Percentiles rank a stretch among this genome's conserved stretches.
Conservation (phyloP, 106 monocot species). For the Hemerocallis citrina region DNA sequence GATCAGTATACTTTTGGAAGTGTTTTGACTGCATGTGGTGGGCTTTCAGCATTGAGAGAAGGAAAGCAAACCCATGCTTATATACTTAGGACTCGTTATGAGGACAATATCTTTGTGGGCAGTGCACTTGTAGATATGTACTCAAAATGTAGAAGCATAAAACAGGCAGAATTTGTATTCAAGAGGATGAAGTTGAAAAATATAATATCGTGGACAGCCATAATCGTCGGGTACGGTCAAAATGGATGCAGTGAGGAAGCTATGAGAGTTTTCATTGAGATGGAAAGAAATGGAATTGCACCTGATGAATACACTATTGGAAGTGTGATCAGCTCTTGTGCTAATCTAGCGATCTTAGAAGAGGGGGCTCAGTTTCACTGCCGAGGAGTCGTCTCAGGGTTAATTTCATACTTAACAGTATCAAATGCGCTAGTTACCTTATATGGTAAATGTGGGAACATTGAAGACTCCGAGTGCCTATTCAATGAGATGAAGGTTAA, state of each 20-base stretch:
- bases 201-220: constrained; percentile 75
- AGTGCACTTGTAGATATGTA: constrained; percentile 86
- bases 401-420: constrained; percentile 49
- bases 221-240: constrained; percentile 76
- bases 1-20: constrained; percentile 86
- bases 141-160: constrained; percentile 57
- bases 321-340: constrained; percentile 82
- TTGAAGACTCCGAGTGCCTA: constrained; percentile 51
- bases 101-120: constrained; percentile 59
- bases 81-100: constrained; percentile 37
- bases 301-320: constrained; percentile 79
- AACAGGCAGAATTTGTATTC: constrained; percentile 40
- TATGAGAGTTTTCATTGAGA: constrained; percentile 38
- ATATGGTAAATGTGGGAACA: constrained; percentile 68
- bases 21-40: constrained; percentile 58
- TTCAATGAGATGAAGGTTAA: constrained; percentile 50
- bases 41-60: constrained; percentile 32
- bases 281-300: constrained; percentile 47
- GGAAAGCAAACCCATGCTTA: constrained; percentile 62
- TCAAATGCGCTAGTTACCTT: constrained; percentile 72
- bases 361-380: constrained; percentile 71
- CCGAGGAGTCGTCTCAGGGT: constrained; percentile 38
- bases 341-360: constrained; percentile 62
- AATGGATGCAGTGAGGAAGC: constrained; percentile 69
- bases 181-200: constrained; percentile 42